Conservation (phyloP, 2,329 filamentous ascomycete genomes). For the Tolypocladium ovalisporum region DNA sequence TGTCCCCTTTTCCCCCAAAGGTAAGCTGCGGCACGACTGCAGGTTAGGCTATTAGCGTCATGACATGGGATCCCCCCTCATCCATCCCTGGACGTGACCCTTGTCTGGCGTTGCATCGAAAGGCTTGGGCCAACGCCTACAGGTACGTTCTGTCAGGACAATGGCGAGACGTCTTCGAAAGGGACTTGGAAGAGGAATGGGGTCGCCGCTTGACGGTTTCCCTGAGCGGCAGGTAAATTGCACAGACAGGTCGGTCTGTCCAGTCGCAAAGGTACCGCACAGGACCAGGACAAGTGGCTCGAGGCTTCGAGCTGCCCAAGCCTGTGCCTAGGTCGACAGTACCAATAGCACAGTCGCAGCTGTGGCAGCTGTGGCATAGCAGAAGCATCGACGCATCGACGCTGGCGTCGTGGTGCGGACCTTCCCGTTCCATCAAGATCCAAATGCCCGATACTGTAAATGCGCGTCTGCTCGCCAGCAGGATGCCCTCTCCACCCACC, state of each 20-base stretch:
- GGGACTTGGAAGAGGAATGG: constrained; percentile 1
- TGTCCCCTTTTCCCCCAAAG: not conserved
- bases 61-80: constrained; percentile 1
- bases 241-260: not conserved
- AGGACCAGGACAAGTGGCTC: not conserved
- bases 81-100: constrained; percentile 4
- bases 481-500: not conserved
- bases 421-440: not conserved
- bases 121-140: constrained; percentile 5
- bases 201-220: constrained; percentile 2
- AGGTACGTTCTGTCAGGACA: constrained; percentile 1
- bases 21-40: not conserved
- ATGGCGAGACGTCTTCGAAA: constrained; percentile 1
- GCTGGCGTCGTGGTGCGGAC: constrained; percentile 1
- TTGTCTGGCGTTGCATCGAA: constrained; percentile 6
- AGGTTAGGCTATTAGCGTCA: constrained; percentile 3
- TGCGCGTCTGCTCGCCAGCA: not conserved
- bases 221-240: constrained; percentile 3
- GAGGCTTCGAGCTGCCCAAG: not conserved
- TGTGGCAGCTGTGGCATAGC: not conserved
- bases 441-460: not conserved
- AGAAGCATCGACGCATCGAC: not conserved
- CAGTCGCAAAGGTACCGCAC: constrained; percentile 5
- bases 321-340: not conserved
- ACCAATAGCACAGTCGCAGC: not conserved